Conservation (phyloP, 345 rosid species). For the Eucalyptus sp. region DNA sequence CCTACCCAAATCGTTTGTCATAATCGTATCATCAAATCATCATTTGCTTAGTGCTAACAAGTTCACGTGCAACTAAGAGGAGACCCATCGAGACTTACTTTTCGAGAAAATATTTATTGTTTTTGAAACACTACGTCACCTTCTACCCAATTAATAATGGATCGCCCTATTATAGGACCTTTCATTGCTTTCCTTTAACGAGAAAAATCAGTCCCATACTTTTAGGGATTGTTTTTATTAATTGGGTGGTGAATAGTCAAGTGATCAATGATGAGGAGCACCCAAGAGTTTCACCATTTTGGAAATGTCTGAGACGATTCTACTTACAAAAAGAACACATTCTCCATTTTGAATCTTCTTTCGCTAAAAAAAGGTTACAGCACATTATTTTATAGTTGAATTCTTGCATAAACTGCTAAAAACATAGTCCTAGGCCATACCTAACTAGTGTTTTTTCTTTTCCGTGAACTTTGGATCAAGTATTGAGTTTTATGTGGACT, state of each 20-base stretch:
- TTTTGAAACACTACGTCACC: neutral
- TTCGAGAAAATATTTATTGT: neutral
- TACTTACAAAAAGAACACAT: neutral
- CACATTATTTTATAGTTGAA: neutral
- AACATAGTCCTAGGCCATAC: neutral
- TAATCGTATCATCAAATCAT: neutral
- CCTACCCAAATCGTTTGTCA: no score
- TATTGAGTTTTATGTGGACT: neutral
- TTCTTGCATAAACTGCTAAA: neutral
- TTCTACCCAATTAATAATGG: neutral
- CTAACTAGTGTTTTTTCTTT: neutral
- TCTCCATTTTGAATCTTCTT: neutral
- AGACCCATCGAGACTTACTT: neutral
- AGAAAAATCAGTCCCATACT: neutral
- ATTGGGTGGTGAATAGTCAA: neutral
- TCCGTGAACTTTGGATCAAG: no score
- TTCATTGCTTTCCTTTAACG: neutral
- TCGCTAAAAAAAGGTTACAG: neutral
- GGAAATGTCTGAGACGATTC: neutral
- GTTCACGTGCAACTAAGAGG: neutral
- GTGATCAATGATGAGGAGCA: neutral
- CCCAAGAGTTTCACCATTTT: neutral
- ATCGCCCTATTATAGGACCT: neutral
- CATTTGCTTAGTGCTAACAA: neutral
- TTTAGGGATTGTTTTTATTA: neutral